Base-by-base conservation (phyloP, 2,329 filamentous ascomycete genomes). In the Aureobasidium lini region DNA sequence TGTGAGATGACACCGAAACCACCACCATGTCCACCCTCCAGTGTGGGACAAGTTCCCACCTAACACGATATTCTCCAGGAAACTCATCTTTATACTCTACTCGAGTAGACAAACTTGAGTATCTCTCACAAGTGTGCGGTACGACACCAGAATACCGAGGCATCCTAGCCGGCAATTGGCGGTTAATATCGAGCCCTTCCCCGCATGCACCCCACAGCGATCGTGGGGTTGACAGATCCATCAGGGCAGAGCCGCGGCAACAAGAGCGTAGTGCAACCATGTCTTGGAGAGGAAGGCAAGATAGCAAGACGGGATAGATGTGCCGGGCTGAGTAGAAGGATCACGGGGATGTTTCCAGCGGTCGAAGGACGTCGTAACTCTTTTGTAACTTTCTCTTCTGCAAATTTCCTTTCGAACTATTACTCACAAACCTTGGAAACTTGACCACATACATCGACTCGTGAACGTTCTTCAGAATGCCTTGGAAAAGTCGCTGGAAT, bases 401-500 rank as follows among this genome's bases (percentile, higher is more conserved):
- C 47, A 40, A 29, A 29, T 31, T 11, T 40, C 23, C 16, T 29
- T 16, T 18, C 23, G 2, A 7, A 6, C 32, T 36, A 2, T 23
- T 36, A 36, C 3, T 18, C 37, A 50, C 48, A n/a, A 15, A 23
- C 16, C n/a, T 8, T 28, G 11, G 16, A 7, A 7, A 6, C 2
- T 13, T 4, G 7, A 46, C 11, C 4, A 36, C n/a, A 23, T 15
- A 5, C 5, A 36, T 28, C 44, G 34, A 48, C 9, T n/a, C 13
- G 44, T 47, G 15, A 47, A 9, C 9, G 1, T 4, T 11, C 16
- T 10, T 31, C 31, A 52, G 53, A 15, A 82, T 83, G 81, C 78
- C 79, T 18, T 74, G 79, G 66, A 77, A 78, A 70, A 81, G 80
- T 1, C 74, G 75, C 52, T 82, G 75, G 72, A 70, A 67, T 9